A percentile compares a stretch with the other conserved stretches of the same genome.
Evolutionary conservation across 2,329 filamentous ascomycete species (phyloP).

Genomic region (Fusarium multiceps): DNA sequence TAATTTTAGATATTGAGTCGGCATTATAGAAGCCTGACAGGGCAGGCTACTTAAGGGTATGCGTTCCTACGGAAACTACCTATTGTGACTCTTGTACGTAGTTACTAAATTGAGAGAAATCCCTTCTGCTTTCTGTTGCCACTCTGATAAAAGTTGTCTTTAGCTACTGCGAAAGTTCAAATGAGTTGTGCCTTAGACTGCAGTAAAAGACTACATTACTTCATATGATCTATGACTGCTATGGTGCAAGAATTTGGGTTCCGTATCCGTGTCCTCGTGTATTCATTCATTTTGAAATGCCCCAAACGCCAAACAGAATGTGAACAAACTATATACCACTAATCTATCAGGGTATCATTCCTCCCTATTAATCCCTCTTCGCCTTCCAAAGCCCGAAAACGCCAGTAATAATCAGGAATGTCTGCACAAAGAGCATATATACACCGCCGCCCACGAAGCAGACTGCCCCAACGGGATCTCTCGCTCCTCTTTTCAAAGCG

Average conservation of each 20-base stretch:
- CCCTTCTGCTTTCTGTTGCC: background rate
- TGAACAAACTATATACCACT: background rate
- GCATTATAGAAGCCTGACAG: background rate
- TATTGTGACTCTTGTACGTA: background rate
- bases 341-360: constrained; percentile 2
- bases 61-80: background rate
- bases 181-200: background rate
- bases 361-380: background rate
- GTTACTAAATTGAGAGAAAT: background rate
- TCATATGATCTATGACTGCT: background rate
- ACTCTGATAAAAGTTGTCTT: background rate
- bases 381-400: constrained; percentile 7
- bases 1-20: background rate
- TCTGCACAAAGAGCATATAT: constrained; percentile 22
- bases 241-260: too few relatives aligned
- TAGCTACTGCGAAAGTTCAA: background rate
- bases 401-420: constrained; percentile 14
- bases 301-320: background rate
- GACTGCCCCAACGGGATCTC: constrained; percentile 30
- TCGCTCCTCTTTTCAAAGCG: constrained; percentile 24
- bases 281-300: background rate
- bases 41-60: background rate
- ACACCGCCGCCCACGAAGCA: constrained; percentile 17
- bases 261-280: background rate
- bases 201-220: background rate